phyloP scores from a whole-genome alignment of 805 yeast species.

The Maudiozyma bulderi region DNA sequence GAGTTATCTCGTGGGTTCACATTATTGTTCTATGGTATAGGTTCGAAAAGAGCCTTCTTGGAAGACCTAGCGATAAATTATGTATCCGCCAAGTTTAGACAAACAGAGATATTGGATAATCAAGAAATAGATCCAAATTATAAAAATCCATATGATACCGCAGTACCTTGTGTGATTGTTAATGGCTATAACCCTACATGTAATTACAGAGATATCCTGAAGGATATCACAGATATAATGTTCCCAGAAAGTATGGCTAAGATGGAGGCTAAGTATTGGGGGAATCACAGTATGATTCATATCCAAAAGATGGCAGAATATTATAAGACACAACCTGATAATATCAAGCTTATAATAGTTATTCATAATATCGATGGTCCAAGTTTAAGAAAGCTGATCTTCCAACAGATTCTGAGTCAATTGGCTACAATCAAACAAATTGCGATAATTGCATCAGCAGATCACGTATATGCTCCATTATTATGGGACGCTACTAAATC shows the following conservation, averaged over 20 bases:
- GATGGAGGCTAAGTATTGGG: conserved; percentile 29
- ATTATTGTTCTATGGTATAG: conserved; percentile 74
- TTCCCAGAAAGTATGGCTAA: conserved; percentile 31
- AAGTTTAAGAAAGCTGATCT: conserved; percentile 55
- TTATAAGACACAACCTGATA: conserved; percentile 27
- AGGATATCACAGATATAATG: conserved; percentile 40
- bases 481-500: conserved; percentile 75
- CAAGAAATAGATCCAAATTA: not conserved
- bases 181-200: conserved; percentile 84
- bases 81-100: conserved; percentile 27
- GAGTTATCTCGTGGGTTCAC: conserved; percentile 75
- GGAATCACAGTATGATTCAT: conserved; percentile 36
- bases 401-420: conserved; percentile 57
- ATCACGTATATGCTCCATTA: conserved; percentile 71
- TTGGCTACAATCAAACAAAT: conserved; percentile 53
- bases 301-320: conserved; percentile 43
- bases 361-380: conserved; percentile 82
- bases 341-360: conserved; percentile 43
- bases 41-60: conserved; percentile 65
- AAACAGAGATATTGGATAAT: conserved; percentile 5
- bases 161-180: conserved; percentile 55
- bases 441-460: conserved; percentile 60
- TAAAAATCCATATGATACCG: conserved; percentile 3
- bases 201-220: conserved; percentile 50
- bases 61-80: conserved; percentile 49